Conservation (phyloP, 805 yeast species). For the Yarrowia sp. region DNA sequence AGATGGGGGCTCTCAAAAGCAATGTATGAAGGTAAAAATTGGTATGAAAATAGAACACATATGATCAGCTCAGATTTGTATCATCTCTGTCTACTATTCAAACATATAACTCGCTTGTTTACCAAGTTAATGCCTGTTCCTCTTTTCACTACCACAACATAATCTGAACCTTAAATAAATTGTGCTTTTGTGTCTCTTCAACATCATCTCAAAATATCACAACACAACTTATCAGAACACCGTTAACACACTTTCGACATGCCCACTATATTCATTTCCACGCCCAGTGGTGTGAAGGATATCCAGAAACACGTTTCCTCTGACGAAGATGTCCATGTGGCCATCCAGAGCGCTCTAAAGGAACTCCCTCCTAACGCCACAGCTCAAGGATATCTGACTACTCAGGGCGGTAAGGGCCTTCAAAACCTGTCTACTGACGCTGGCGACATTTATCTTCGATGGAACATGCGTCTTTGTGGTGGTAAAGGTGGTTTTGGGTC, state of each 20-base stretch:
- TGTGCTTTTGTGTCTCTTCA: neutral
- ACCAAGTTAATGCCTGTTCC: too few relatives aligned
- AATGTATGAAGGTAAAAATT: too few relatives aligned
- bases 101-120: neutral
- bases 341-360: constrained; percentile 3
- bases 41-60: too few relatives aligned
- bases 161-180: neutral
- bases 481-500: constrained; percentile 64
- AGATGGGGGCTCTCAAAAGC: too few relatives aligned
- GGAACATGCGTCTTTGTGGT: constrained; percentile 51
- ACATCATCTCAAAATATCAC: neutral
- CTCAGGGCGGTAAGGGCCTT: constrained; percentile 7
- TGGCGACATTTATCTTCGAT: constrained; percentile 24
- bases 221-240: neutral
- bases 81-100: too few relatives aligned
- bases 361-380: constrained; percentile 26
- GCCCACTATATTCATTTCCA: constrained; percentile 41
- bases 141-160: neutral
- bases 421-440: neutral
- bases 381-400: constrained; percentile 18
- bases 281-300: constrained; percentile 39
- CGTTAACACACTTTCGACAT: neutral
- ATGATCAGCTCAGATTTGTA: too few relatives aligned
- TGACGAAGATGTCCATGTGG: constrained; percentile 6
- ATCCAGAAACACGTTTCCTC: constrained; percentile 16